Conservation (phyloP, 2,329 filamentous ascomycete species). For the Penicillium sp. region DNA sequence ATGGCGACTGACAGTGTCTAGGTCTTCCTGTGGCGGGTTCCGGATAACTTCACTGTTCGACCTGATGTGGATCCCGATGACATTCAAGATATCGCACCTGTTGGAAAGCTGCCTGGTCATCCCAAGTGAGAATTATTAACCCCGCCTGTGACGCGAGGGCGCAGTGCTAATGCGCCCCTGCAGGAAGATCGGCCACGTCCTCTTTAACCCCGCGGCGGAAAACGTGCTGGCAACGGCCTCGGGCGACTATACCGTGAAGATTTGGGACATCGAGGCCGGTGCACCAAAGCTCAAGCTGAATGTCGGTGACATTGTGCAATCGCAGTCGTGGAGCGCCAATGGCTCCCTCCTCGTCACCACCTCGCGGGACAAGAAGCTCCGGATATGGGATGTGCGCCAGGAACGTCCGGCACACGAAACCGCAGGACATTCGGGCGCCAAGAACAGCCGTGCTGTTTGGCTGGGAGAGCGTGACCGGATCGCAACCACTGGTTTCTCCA, state of each 20-base stretch:
- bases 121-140: conserved; percentile 56
- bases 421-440: conserved; percentile 81
- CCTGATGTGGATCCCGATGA: conserved; percentile 71
- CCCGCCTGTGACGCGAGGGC: conserved; percentile 8
- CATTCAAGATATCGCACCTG: conserved; percentile 70
- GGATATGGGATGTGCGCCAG: conserved; percentile 95
- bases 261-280: conserved; percentile 87
- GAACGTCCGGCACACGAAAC: conserved; percentile 80
- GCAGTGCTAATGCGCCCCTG: conserved; percentile 20
- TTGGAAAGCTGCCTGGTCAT: conserved; percentile 78
- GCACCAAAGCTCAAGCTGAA: conserved; percentile 69
- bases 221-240: conserved; percentile 93
- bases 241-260: conserved; percentile 87
- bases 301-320: conserved; percentile 89
- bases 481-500: conserved; percentile 93
- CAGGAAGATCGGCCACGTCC: conserved; percentile 94
- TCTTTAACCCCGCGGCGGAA: conserved; percentile 94
- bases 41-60: conserved; percentile 75
- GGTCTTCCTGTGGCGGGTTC: conserved; percentile 93
- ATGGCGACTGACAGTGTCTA: conserved; percentile 22
- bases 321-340: conserved; percentile 88
- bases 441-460: conserved; percentile 96
- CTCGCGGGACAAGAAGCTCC: conserved; percentile 94
- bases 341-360: conserved; percentile 84
- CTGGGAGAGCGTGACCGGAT: conserved; percentile 94